Conservation (phyloP, 495 filamentous ascomycete species). For the Trypethelium eluteriae region DNA sequence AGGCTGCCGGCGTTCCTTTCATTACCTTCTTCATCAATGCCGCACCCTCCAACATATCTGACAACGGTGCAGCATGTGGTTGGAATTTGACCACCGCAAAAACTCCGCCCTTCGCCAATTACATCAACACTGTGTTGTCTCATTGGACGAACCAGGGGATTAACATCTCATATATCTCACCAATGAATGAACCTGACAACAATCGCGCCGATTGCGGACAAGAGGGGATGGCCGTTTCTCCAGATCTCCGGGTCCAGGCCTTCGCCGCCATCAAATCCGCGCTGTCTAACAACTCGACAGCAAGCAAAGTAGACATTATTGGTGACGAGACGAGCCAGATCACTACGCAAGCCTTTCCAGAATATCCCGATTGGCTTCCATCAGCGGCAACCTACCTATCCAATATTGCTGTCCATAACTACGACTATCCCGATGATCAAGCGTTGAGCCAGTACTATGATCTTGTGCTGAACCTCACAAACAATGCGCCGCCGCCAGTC, state of each 20-base stretch:
- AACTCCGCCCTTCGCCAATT: slow-evolving; percentile 13
- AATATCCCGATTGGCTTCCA: slow-evolving; percentile 19
- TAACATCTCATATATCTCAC: slow-evolving; percentile 19
- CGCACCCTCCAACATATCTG: slow-evolving; percentile 19
- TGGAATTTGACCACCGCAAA: slow-evolving; percentile 21
- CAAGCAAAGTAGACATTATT: slow-evolving; percentile 16
- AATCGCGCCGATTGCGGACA: slow-evolving; percentile 19
- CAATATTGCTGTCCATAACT: slow-evolving; percentile 20
- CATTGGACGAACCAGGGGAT: slow-evolving; percentile 18
- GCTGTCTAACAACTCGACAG: slow-evolving; percentile 10
- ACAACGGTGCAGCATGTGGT: slow-evolving; percentile 19
- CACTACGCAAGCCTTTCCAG: slow-evolving; percentile 14
- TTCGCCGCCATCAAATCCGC: slow-evolving; percentile 12
- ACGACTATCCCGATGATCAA: slow-evolving; percentile 18
- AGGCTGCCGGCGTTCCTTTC: slow-evolving; percentile 16
- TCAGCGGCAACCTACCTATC: slow-evolving; percentile 7
- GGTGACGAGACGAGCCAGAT: slow-evolving; percentile 20
- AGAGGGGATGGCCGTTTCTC: slow-evolving; percentile 20
- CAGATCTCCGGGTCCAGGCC: slow-evolving; percentile 7
- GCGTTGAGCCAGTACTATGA: slow-evolving; percentile 12
- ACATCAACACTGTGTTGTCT: slow-evolving; percentile 19
- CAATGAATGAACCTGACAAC: slow-evolving; percentile 23
- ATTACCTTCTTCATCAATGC: slow-evolving; percentile 24
- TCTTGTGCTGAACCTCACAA: slow-evolving; percentile 9
- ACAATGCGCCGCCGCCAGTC: slow-evolving; percentile 11